Percentiles rank a stretch among this genome's conserved stretches.
These are phyloP conservation scores for Tylopilus intermedius DNA, from an alignment of 768 basidiomycete species.

Conservation along the genomic window DNA sequence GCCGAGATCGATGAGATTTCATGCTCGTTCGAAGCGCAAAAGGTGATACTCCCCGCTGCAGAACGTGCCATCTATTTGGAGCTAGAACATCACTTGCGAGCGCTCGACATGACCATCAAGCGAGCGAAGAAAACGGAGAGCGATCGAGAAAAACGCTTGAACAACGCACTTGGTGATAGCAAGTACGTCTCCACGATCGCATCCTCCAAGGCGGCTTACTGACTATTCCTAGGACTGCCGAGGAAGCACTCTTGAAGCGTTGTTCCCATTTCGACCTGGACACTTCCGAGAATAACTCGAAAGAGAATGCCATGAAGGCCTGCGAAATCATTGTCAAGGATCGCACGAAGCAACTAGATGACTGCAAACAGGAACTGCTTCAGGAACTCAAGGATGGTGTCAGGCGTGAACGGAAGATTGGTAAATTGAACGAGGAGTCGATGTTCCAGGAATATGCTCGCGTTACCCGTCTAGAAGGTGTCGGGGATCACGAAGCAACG, in stretches of 20 bases:
- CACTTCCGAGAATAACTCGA: constrained; percentile 42
- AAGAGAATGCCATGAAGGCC: constrained; percentile 79
- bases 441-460: constrained; percentile 78
- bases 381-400: constrained; percentile 61
- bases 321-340: constrained; percentile 89
- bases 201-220: not conserved
- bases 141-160: constrained; percentile 85
- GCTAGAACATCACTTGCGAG: constrained; percentile 86
- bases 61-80: constrained; percentile 94
- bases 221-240: constrained; percentile 57
- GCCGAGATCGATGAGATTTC: constrained; percentile 97
- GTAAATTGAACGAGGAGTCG: constrained; percentile 59
- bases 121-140: constrained; percentile 64
- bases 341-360: constrained; percentile 71
- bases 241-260: constrained; percentile 90
- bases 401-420: constrained; percentile 63
- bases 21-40: constrained; percentile 57
- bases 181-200: constrained; percentile 40
- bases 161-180: constrained; percentile 84
- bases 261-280: constrained; percentile 94
- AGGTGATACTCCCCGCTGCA: constrained; percentile 78
- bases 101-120: constrained; percentile 78
- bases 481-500: constrained; percentile 75
- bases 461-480: constrained; percentile 56
- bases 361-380: constrained; percentile 71